Evolutionary conservation across 139 green algal genomes (phyloP).

Genomic region (Picochlorum costavermella): DNA sequence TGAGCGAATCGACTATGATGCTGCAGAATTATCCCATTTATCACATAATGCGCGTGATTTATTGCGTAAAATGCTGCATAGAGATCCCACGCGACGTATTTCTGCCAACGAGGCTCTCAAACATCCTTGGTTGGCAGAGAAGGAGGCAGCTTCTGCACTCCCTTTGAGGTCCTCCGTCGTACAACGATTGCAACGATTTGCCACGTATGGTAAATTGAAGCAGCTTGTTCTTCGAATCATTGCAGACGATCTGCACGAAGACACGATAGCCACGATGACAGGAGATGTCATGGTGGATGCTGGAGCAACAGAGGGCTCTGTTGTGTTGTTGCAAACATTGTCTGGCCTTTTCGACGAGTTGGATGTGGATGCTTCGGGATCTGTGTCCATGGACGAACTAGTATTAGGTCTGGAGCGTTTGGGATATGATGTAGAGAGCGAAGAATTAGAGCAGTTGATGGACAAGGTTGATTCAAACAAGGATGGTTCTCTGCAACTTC

Average conservation of each 20-base stretch:
- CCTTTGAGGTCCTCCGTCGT: conserved; percentile 30
- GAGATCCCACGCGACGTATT: conserved; percentile 55
- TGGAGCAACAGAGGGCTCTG: conserved; percentile 8
- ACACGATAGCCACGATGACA: conserved; percentile 6
- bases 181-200: conserved; percentile 86
- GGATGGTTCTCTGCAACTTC: conserved; percentile 59
- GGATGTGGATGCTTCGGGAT: conserved; percentile 59
- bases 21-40: conserved; percentile 26
- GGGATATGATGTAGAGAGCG: conserved; percentile 43
- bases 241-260: conserved; percentile 51
- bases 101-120: conserved; percentile 36
- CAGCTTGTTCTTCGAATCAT: conserved; percentile 83
- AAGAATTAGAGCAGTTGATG: conserved; percentile 69
- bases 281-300: conserved; percentile 1
- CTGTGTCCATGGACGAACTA: conserved; percentile 70
- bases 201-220: conserved; percentile 82
- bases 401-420: conserved; percentile 45
- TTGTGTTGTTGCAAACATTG: conserved; percentile 12
- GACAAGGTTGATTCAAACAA: conserved; percentile 46
- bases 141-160: conserved; percentile 2
- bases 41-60: conserved; percentile 34
- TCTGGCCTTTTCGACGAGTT: conserved; percentile 45
- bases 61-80: conserved; percentile 47
- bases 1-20: conserved; percentile 57
- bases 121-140: conserved; percentile 23